Base-by-base conservation (phyloP, 1,284 basidiomycete genomes). In the Ganoderma meredithae region DNA sequence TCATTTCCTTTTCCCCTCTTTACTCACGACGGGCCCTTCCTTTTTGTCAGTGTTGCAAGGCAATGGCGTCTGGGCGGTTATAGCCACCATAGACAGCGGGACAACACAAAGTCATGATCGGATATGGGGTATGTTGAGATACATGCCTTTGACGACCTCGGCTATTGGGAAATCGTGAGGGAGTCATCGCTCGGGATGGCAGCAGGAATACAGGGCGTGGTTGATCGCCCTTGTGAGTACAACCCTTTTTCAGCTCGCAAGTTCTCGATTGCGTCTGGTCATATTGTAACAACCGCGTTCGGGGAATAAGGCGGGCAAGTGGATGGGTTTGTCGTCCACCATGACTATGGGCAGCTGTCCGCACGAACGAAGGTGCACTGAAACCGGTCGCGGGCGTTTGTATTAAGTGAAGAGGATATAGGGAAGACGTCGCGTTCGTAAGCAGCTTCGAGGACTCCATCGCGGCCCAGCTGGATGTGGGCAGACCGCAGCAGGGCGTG, bases 221-320 rank as follows among this genome's bases (percentile, higher is more conserved):
- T 53, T 12, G 8, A 31, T 22, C 6, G 44, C 44, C 44, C 44
- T 22, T 22, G 41, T 31, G 27, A 31, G 44, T 22, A 15, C n/a
- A 22, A n/a, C 44, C 44, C 44, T 9, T 8, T n/a, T 3, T 22
- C 15, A 55, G 52, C 25, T 31, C 52, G 13, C 52, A 33, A 27
- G 4, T 12, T 55, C 8, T 56, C 33, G 41, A 31, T 58, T 66
- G 67, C 67, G 67, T 59, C 17, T 13, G 25, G 63, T 67, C 63
- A 71, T 59, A 31, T n/a, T 22, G 67, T 67, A 65, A 71, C 70
- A 44, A 39, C 36, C 65, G 65, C 66, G 69, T 71, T 17, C 9
- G 39, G 39, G n/a, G 47, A 49, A n/a, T n/a, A n/a, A n/a, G n/a
- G n/a, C n/a, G n/a, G n/a, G 3, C 27, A 31, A 31, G 27, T 31